phyloP scores from a whole-genome alignment of 768 basidiomycete species.

The Paxillus rubicundulus region DNA sequence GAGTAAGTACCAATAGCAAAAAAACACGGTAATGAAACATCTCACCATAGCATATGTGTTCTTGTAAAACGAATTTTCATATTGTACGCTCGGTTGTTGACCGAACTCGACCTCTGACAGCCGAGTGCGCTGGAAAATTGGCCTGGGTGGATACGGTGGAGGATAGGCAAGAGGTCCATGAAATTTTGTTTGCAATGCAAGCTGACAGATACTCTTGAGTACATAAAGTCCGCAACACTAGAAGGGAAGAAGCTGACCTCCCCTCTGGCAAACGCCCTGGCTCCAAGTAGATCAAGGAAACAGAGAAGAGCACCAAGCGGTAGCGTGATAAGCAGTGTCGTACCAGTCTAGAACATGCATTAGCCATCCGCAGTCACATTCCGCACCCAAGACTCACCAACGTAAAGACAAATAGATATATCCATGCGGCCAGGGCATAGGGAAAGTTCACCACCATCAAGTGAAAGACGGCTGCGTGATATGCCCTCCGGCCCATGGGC shows the following conservation, averaged over 20 bases:
- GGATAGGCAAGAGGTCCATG: conserved; percentile 66
- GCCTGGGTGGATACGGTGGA: conserved; percentile 62
- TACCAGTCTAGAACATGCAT: conserved; percentile 55
- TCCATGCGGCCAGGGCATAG: conserved; percentile 72
- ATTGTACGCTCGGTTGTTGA: conserved; percentile 30
- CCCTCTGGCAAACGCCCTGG: conserved; percentile 64
- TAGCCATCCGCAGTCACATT: conserved; percentile 14
- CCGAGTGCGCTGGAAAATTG: conserved; percentile 70
- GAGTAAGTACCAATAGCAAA: conserved; percentile 7
- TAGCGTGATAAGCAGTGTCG: conserved; percentile 74
- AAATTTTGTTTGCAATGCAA: conserved; percentile 66
- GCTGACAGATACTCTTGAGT: conserved; percentile 34
- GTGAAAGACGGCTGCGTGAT: conserved; percentile 67
- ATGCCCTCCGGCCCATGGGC: conserved; percentile 54
- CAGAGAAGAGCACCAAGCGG: conserved; percentile 76
- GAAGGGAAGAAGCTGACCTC: conserved; percentile 45
- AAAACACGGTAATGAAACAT: background rate
- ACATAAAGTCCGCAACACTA: background rate
- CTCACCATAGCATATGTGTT: conserved; percentile 80
- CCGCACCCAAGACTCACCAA: conserved; percentile 48
- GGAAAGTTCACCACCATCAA: conserved; percentile 75
- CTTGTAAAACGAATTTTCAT: conserved; percentile 74
- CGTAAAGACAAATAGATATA: conserved; percentile 78
- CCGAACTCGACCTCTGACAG: conserved; percentile 51
- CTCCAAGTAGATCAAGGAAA: conserved; percentile 75